Evolutionary conservation across 2,329 filamentous ascomycete genomes (phyloP).

Genomic region (Fusarium metavorans): DNA sequence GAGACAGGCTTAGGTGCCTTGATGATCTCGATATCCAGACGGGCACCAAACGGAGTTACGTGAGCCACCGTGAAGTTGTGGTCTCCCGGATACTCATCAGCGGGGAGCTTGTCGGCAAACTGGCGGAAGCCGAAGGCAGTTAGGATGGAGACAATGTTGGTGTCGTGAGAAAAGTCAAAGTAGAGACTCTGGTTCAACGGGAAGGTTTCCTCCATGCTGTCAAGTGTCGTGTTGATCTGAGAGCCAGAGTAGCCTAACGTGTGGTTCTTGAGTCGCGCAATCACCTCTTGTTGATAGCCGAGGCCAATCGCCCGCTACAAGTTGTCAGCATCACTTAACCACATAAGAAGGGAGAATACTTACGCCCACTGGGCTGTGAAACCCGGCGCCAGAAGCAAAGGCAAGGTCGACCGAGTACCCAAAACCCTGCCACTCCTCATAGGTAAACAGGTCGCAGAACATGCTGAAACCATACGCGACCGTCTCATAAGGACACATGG

Average conservation of each 20-base stretch:
- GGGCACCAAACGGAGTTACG: conserved; percentile 77
- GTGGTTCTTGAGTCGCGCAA: conserved; percentile 77
- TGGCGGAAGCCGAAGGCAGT: conserved; percentile 80
- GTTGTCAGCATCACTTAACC: neutral
- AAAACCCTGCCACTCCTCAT: conserved; percentile 79
- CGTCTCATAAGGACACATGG: conserved; percentile 82
- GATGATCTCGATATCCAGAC: conserved; percentile 81
- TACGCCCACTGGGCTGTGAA: conserved; percentile 73
- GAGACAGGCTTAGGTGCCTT: conserved; percentile 72
- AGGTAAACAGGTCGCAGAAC: conserved; percentile 82
- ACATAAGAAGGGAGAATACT: conserved; percentile 34
- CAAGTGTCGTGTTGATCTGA: conserved; percentile 77
- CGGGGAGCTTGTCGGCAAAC: conserved; percentile 71
- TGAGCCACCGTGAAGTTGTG: conserved; percentile 76
- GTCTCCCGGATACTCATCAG: conserved; percentile 64
- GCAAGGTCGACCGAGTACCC: conserved; percentile 77
- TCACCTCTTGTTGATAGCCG: conserved; percentile 78
- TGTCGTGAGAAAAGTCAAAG: conserved; percentile 84
- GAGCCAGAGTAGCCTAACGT: conserved; percentile 68
- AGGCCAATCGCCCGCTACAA: conserved; percentile 75
- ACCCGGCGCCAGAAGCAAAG: conserved; percentile 72
- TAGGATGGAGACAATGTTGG: conserved; percentile 77
- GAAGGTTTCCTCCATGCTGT: conserved; percentile 76
- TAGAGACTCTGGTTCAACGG: conserved; percentile 80
- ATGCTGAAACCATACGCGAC: conserved; percentile 80